phyloP scores from a whole-genome alignment of 2,329 filamentous ascomycete species.

The Penicillium hordei region DNA sequence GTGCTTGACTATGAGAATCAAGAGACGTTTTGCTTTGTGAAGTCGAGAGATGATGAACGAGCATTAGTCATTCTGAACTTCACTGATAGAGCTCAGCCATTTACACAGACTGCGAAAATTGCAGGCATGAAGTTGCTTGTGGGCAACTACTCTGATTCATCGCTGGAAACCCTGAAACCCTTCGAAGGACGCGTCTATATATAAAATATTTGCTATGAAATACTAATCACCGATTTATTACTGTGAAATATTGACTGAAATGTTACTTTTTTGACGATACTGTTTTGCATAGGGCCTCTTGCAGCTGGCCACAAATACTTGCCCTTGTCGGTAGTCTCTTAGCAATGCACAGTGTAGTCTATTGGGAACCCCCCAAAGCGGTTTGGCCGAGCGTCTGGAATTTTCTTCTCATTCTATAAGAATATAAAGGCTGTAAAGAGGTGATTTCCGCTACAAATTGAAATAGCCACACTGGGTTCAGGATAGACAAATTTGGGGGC shows the following conservation, averaged over 20 bases:
- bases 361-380: background rate
- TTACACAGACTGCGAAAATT: constrained; percentile 4
- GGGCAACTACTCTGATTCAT: constrained; percentile 16
- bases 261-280: background rate
- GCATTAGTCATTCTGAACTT: constrained; percentile 25
- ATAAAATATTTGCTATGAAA: background rate
- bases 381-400: background rate
- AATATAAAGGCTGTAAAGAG: too few species aligned
- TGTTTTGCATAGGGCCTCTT: background rate
- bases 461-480: background rate
- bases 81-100: constrained; percentile 13
- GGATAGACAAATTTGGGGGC: background rate
- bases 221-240: background rate
- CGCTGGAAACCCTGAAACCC: constrained; percentile 10
- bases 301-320: background rate
- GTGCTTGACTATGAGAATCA: constrained; percentile 22
- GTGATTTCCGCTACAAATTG: background rate
- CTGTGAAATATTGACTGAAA: background rate
- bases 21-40: constrained; percentile 25
- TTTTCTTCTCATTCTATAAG: background rate
- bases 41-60: constrained; percentile 15
- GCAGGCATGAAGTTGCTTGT: constrained; percentile 20
- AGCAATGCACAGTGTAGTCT: background rate
- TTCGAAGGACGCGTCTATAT: constrained; percentile 27
- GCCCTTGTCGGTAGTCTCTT: background rate